Evolutionary conservation across 345 rosid genomes (phyloP).

Genomic region (Fremontodendron californicum): DNA sequence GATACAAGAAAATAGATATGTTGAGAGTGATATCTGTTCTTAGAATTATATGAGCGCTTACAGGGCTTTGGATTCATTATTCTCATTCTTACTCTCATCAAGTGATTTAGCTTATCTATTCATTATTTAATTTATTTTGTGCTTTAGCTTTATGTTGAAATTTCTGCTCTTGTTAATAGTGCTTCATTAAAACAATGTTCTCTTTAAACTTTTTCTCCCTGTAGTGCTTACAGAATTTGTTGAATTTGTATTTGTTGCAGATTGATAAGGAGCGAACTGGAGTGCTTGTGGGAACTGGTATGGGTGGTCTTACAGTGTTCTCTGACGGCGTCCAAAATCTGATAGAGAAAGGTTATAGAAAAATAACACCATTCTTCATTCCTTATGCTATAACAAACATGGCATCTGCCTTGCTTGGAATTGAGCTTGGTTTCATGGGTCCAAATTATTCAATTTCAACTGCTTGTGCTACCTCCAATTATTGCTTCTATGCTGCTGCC

Average conservation of each 20-base stretch:
- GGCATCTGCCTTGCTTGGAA: conserved; percentile 92
- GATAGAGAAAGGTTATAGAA: conserved; percentile 85
- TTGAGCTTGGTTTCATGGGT: conserved; percentile 97
- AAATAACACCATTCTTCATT: conserved; percentile 89
- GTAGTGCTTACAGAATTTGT: not conserved
- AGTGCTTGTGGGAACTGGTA: conserved; percentile 96
- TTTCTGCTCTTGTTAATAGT: conserved; percentile 1
- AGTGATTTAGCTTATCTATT: not conserved
- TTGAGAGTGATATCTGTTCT: not conserved
- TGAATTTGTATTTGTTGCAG: conserved; percentile 36
- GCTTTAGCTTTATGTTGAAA: not conserved
- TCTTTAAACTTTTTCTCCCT: not conserved
- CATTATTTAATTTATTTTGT: not conserved
- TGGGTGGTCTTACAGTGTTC: conserved; percentile 94
- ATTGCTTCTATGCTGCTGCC: conserved; percentile 98
- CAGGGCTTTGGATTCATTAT: not conserved
- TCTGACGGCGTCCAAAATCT: conserved; percentile 86
- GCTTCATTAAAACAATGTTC: not conserved
- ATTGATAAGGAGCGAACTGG: conserved; percentile 81
- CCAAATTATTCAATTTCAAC: conserved; percentile 99
- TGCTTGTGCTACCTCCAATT: conserved; percentile 97
- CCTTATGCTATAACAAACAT: conserved; percentile 99
- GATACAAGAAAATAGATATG: not conserved
- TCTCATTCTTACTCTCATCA: not conserved
- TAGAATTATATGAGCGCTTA: too few species aligned